These are phyloP conservation scores for Termitomyces titanicus DNA, from an alignment of 768 basidiomycete genomes.

Conservation along the genomic window DNA sequence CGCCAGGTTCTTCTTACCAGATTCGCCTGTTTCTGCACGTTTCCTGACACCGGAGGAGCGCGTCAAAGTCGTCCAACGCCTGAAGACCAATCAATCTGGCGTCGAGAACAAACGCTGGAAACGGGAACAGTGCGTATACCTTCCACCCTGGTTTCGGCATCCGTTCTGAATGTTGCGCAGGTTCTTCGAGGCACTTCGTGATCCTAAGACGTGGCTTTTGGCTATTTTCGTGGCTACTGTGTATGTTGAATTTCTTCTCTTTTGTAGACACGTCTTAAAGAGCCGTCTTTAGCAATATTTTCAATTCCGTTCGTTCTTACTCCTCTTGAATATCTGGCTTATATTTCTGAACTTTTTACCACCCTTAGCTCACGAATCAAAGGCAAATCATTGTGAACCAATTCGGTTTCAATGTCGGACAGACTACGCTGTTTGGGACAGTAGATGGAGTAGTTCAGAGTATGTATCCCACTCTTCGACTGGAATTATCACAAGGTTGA, in stretches of 20 bases:
- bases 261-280: neutral
- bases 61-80: constrained; percentile 60
- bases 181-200: constrained; percentile 62
- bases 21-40: constrained; percentile 71
- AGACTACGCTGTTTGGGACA: constrained; percentile 73
- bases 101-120: constrained; percentile 82
- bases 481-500: neutral
- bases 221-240: constrained; percentile 58
- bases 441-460: constrained; percentile 74
- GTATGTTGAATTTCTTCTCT: constrained; percentile 29
- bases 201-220: constrained; percentile 75
- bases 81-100: constrained; percentile 70
- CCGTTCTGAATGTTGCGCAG: constrained; percentile 25
- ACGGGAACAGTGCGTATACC: constrained; percentile 56
- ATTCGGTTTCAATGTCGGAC: constrained; percentile 62
- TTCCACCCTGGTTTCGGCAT: neutral
- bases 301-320: constrained; percentile 54
- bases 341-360: neutral
- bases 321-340: no score
- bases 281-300: constrained; percentile 51
- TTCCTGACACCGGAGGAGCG: constrained; percentile 73
- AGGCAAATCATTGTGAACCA: constrained; percentile 70
- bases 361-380: constrained; percentile 68
- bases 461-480: constrained; percentile 33
- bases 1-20: constrained; percentile 72